These are phyloP conservation scores for Annona cherimola DNA, from an alignment of 164 flowering plant genomes.

Conservation along the genomic window DNA sequence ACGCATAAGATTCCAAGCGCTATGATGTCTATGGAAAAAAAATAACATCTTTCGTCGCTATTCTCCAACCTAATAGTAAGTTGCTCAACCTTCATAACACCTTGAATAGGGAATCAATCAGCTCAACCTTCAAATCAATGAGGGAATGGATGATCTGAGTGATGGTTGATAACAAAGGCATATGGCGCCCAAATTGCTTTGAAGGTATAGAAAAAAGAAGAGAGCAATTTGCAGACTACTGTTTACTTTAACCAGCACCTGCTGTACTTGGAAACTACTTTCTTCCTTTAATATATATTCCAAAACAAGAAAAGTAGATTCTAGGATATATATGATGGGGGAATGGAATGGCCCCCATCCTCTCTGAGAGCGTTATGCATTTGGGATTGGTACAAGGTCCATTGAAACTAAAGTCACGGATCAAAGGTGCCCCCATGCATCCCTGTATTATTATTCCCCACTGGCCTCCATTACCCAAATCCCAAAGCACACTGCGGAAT, in stretches of 20 bases:
- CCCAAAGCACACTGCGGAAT: slow-evolving; percentile 50
- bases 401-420: slow-evolving; percentile 50
- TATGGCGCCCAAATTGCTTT: slow-evolving; percentile 40
- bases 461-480: slow-evolving; percentile 38
- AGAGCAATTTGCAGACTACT: slow-evolving; percentile 30
- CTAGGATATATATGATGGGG: too few relatives aligned
- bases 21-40: too few relatives aligned
- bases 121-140: background rate
- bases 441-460: slow-evolving; percentile 47
- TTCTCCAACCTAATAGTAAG: too few relatives aligned
- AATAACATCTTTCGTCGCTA: too few relatives aligned
- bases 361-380: too few relatives aligned
- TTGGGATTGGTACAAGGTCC: slow-evolving; percentile 42
- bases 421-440: slow-evolving; percentile 44
- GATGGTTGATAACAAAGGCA: slow-evolving; percentile 14
- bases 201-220: slow-evolving; percentile 28
- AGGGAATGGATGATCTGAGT: background rate
- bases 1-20: too few relatives aligned
- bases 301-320: slow-evolving; percentile 64
- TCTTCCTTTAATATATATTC: slow-evolving; percentile 65
- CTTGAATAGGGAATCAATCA: too few relatives aligned
- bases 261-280: slow-evolving; percentile 60
- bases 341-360: slow-evolving; percentile 35
- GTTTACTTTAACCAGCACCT: slow-evolving; percentile 62
- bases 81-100: too few relatives aligned